These are phyloP conservation scores for Seiridium cupressi DNA, from an alignment of 2,329 filamentous ascomycete species.

Conservation along the genomic window DNA sequence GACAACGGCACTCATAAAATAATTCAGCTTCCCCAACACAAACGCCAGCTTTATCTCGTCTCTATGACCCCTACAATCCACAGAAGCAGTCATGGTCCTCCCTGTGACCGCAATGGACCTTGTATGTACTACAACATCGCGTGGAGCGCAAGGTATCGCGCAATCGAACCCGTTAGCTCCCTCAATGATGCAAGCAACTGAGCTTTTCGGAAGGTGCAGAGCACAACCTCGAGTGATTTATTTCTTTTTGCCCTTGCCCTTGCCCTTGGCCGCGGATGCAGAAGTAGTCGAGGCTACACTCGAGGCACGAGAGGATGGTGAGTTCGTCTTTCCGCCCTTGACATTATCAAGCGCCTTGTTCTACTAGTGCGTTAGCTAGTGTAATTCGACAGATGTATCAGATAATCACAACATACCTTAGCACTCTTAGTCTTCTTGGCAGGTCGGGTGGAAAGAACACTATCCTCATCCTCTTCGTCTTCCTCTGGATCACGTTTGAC, in stretches of 20 bases:
- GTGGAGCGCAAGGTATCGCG: too few species aligned
- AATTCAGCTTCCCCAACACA: too few species aligned
- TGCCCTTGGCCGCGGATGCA: slow-evolving; percentile 41
- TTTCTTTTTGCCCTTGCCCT: slow-evolving; percentile 55
- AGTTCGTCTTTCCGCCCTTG: slow-evolving; percentile 77
- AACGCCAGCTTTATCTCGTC: too few species aligned
- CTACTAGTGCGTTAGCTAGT: slow-evolving; percentile 43
- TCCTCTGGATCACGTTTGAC: slow-evolving; percentile 75
- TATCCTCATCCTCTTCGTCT: slow-evolving; percentile 81
- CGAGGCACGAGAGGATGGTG: slow-evolving; percentile 77
- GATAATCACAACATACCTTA: slow-evolving; percentile 60
- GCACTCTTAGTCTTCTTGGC: slow-evolving; percentile 92
- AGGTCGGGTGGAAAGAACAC: slow-evolving; percentile 76
- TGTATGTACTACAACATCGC: too few species aligned
- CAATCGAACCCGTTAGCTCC: too few species aligned
- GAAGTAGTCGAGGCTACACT: slow-evolving; percentile 80
- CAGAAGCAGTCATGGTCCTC: too few species aligned
- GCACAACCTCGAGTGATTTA: slow-evolving; percentile 16
- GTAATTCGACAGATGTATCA: slow-evolving; percentile 4
- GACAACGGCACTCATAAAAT: too few species aligned
- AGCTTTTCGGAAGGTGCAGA: neutral
- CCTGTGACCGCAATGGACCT: too few species aligned
- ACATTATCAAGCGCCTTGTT: slow-evolving; percentile 92
- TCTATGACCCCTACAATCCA: too few species aligned
- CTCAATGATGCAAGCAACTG: too few species aligned